phyloP scores from a whole-genome alignment of 441 rosid species.

The Croton laevigatus region DNA sequence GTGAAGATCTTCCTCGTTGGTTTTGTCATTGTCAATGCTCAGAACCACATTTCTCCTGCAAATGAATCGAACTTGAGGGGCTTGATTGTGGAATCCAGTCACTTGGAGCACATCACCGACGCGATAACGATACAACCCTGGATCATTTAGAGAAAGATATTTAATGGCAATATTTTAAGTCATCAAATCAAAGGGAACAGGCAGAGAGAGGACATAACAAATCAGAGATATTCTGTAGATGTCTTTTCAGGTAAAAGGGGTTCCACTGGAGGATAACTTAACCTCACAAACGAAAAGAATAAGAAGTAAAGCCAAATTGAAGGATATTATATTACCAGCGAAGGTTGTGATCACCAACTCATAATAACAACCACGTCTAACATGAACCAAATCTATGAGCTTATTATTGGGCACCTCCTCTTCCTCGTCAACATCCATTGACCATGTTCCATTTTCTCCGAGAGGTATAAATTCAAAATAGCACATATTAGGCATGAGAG shows the following conservation, averaged over 20 bases:
- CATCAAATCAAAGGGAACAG: neutral
- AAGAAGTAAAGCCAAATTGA: neutral
- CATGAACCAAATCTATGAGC: constrained; percentile 66
- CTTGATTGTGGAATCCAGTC: constrained; percentile 70
- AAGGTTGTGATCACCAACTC: constrained; percentile 86
- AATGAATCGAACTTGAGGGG: constrained; percentile 86
- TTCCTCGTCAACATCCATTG: constrained; percentile 49
- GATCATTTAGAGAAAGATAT: constrained; percentile 8
- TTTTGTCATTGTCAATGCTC: constrained; percentile 89
- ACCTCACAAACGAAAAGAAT: neutral
- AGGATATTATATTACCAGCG: constrained; percentile 48
- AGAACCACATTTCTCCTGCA: constrained; percentile 89
- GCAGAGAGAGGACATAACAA: neutral
- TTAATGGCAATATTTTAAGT: neutral
- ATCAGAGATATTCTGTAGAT: neutral
- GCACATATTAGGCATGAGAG: constrained; percentile 88
- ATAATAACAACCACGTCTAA: constrained; percentile 65
- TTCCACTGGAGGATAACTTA: neutral
- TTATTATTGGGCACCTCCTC: constrained; percentile 45
- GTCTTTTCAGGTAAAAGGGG: neutral
- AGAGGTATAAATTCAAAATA: constrained; percentile 80
- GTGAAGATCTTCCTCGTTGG: constrained; percentile 90
- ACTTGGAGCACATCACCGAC: constrained; percentile 91
- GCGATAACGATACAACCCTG: constrained; percentile 72
- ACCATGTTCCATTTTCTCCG: constrained; percentile 60